Evolutionary conservation across 1,284 basidiomycete species (phyloP).

Genomic region (Cryptococcus jaspeensis): DNA sequence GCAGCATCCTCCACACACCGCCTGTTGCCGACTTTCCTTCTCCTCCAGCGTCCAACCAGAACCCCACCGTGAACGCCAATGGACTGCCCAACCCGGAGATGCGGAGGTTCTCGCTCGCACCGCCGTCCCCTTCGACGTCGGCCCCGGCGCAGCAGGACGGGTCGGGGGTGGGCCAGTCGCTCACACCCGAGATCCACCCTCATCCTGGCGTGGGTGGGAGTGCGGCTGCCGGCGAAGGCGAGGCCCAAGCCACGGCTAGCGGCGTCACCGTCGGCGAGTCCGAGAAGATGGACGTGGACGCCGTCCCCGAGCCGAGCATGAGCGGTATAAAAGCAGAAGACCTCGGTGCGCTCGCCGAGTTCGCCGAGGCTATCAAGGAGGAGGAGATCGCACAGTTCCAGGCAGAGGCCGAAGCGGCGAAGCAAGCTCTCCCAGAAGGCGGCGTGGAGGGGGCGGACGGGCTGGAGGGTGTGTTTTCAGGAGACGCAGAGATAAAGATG

Average conservation of each 20-base stretch:
- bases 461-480: not conserved
- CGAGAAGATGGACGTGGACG: not conserved
- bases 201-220: too few species aligned
- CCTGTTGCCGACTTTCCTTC: slow-evolving; percentile 19
- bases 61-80: not conserved
- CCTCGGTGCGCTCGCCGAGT: slow-evolving; percentile 13
- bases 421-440: not conserved
- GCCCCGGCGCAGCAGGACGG: not conserved
- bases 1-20: slow-evolving; percentile 12
- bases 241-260: too few species aligned
- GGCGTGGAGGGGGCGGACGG: not conserved
- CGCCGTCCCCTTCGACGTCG: slow-evolving; percentile 8
- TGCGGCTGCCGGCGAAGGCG: too few species aligned
- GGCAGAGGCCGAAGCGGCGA: not conserved
- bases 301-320: slow-evolving; percentile 1
- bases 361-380: slow-evolving; percentile 16
- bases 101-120: not conserved
- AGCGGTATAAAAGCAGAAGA: slow-evolving; percentile 9
- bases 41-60: slow-evolving; percentile 6
- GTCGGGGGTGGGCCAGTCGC: not conserved
- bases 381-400: slow-evolving; percentile 5
- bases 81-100: too few species aligned
- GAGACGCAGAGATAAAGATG: not conserved
- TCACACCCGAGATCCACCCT: not conserved
- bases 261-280: too few species aligned